Base-by-base conservation (phyloP, 1,139 yeast genomes). In the Yamadazyma oceani region DNA sequence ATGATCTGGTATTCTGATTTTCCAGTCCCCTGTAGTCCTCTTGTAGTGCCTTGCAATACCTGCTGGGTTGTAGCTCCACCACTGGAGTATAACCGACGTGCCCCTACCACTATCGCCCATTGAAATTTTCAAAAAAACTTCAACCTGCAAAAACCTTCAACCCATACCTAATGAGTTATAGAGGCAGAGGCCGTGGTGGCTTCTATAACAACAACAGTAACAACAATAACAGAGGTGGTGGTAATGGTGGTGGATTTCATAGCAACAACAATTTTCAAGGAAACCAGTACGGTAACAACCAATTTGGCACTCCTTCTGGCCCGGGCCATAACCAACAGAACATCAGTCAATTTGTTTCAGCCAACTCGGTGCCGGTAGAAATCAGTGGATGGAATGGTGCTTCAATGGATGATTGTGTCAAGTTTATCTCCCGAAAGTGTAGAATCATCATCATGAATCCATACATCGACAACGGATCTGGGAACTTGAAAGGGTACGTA, bases 341-440 rank as follows among this genome's bases (percentile, higher is more conserved):
- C 33, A 54, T 60, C 30, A 66, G 66, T 40, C 65, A 65, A 34
- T 62, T 49, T 42, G 62, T 53, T 5, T 46, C 54, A 14, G 65
- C 62, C 34, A 73, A 65, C 42, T 48, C 67, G 23, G 60, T 75
- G 3, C 69, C 73, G 1, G 73, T 85, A 15, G 89, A 83, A 48
- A 73, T 88, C 13, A 66, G 74, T 36, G 88, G 89, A 31, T 89
- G 96, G 96, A 82, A 85, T 49, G 88, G 89, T 37, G 90, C 87
- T 2, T 60, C 83, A 10, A 71, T 70, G 44, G 84, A 80, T 33
- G 94, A 86, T 38, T 68, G 89, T 44, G 68, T 85, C 14, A 68
- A 70, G 32, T 89, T 88, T 58, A 64, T 89, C 11, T 73, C 81
- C 34, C 72, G 95, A 47, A 87, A 85, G 56, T 68, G 88, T 19